A percentile compares a stretch with the other conserved stretches of the same genome.
Conservation (phyloP, 1,139 yeast genomes). For the Pneumocystis carinii region DNA sequence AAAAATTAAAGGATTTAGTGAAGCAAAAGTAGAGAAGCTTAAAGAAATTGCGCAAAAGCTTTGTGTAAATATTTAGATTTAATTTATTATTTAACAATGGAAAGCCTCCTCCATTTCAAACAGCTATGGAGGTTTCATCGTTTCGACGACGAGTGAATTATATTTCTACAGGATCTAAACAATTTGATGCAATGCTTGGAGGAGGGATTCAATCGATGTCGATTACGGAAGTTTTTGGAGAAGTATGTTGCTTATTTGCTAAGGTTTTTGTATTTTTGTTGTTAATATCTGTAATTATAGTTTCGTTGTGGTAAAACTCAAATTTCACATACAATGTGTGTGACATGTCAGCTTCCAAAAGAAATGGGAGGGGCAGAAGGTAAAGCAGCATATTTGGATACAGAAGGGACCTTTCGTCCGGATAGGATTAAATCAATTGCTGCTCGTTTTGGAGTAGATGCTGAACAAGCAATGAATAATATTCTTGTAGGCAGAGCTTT, state of each 20-base stretch:
- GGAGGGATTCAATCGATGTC: conserved; percentile 45
- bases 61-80: conserved; percentile 19
- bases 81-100: conserved; percentile 9
- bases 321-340: conserved; percentile 45
- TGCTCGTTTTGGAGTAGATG: conserved; percentile 39
- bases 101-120: conserved; percentile 33
- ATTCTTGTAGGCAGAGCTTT: conserved; percentile 44
- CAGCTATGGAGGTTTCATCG: conserved; percentile 40
- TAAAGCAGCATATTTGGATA: conserved; percentile 45
- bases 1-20: conserved; percentile 43
- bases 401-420: conserved; percentile 41
- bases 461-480: conserved; percentile 31
- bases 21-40: conserved; percentile 45
- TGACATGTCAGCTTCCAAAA: conserved; percentile 41
- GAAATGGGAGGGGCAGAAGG: conserved; percentile 48
- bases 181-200: conserved; percentile 39
- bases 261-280: background rate
- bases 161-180: conserved; percentile 41
- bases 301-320: conserved; percentile 40
- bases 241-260: conserved; percentile 27
- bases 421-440: conserved; percentile 43
- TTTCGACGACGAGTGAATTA: conserved; percentile 33
- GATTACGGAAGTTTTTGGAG: conserved; percentile 49
- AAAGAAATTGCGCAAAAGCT: conserved; percentile 46
- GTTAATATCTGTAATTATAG: background rate